Evolutionary conservation across 768 basidiomycete genomes (phyloP), one percentile per base, ranked within the genome.

Genomic region (Xerocomellus intermedius): DNA sequence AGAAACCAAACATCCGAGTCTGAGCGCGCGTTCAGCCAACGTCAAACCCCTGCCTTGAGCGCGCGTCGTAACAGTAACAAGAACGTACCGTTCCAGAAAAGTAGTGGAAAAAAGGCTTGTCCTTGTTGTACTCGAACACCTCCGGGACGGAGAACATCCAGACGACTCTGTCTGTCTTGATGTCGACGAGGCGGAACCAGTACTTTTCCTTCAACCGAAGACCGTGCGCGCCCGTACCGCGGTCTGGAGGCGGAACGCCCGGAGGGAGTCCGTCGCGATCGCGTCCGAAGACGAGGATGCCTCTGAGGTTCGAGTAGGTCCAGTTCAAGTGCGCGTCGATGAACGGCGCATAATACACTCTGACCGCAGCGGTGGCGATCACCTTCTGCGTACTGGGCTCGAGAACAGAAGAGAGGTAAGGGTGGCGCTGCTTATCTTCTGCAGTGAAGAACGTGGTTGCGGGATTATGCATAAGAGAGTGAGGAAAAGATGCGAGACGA

Each of bases 61-160:
- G 49, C 33, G 36, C 37, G 54, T 45, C 9, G 21, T n/a, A 8
- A 17, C 8, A 14, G 21, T 1, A 16, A 13, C n/a, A 22, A 21
- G 19, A 4, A 77, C 90, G 67, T 65, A 95, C 94, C 74, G 87
- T 82, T 39, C 90, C 91, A 43, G 85, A 82, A 72, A 96, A 95
- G 37, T 85, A 80, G 70, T 98, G 93, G 73, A 97, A 97, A 75
- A 96, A 96, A 3, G 92, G 89, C 53, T 88, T 83, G 70, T 97
- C 93, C 61, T 87, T 79, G 62, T 82, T 80, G 69, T 95, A 98
- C 50, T 85, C 79, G 62, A 87, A 80, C 44, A 74, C 73, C 42
- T 74, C 73, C 1, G 83, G 82, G 50, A 88, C 75, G 56, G 80
- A 80, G 73, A 88, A 86, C 69, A 80, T 77, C 87, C 87, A 89